phyloP scores from a whole-genome alignment of 331 rosid genomes.

The Cucumis variabilis region DNA sequence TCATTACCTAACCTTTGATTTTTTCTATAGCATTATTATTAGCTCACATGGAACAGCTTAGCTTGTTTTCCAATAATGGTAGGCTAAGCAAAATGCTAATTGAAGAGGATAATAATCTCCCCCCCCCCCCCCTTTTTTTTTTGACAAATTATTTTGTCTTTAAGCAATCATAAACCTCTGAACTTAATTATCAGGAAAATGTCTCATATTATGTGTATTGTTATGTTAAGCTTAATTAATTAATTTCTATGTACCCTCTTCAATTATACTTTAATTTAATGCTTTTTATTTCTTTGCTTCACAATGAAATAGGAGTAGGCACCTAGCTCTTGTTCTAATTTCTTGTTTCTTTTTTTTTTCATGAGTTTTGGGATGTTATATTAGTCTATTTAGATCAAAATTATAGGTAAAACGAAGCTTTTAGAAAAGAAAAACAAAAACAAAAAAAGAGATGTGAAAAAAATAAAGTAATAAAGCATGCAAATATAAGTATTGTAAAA shows the following conservation, averaged over 20 bases:
- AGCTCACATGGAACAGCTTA: background rate
- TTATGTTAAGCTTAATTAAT: background rate
- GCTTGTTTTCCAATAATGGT: slow-evolving; percentile 25
- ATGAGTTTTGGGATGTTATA: background rate
- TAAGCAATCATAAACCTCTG: background rate
- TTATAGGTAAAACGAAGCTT: background rate
- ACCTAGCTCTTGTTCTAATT: background rate
- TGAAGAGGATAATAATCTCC: background rate
- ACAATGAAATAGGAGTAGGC: background rate
- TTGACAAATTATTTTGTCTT: background rate
- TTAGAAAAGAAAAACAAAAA: background rate
- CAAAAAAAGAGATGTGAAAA: background rate
- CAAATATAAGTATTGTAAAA: background rate
- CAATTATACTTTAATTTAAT: background rate
- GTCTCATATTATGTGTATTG: background rate
- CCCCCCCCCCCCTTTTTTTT: background rate
- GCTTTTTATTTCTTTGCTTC: background rate
- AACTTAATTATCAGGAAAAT: background rate
- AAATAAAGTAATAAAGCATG: background rate
- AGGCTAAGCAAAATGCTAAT: background rate
- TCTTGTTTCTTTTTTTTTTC: background rate
- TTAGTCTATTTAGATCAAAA: background rate
- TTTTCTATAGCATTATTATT: background rate
- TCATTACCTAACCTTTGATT: background rate
- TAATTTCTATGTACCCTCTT: background rate